Evolutionary conservation across 495 filamentous ascomycete genomes (phyloP).

Genomic region (Hypoxylon rickii): DNA sequence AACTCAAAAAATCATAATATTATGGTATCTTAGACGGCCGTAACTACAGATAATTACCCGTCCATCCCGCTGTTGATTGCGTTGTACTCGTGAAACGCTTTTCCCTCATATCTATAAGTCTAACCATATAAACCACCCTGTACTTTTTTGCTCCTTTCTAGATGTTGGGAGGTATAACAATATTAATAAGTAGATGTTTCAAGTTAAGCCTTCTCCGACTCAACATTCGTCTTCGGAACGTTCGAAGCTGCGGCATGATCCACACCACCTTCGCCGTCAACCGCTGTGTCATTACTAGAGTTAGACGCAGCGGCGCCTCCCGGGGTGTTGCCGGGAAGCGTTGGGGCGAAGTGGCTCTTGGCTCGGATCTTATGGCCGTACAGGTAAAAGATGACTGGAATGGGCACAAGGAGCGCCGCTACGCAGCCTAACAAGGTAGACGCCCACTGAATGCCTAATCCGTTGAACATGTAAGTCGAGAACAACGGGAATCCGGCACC

Average conservation of each 20-base stretch:
- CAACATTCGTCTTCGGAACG: slow-evolving; percentile 24
- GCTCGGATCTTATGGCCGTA: slow-evolving; percentile 67
- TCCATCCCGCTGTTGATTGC: background rate
- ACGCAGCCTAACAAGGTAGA: slow-evolving; percentile 77
- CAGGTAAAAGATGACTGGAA: slow-evolving; percentile 69
- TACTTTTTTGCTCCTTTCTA: background rate
- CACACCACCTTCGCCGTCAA: slow-evolving; percentile 13
- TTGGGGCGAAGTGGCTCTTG: slow-evolving; percentile 72
- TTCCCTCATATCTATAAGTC: slow-evolving; percentile 11
- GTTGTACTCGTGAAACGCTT: slow-evolving; percentile 4
- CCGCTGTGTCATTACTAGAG: slow-evolving; percentile 27
- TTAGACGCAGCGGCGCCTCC: slow-evolving; percentile 10
- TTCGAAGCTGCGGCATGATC: slow-evolving; percentile 37
- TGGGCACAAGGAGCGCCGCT: slow-evolving; percentile 69
- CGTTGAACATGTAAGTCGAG: slow-evolving; percentile 76
- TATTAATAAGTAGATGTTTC: background rate
- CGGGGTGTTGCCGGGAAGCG: slow-evolving; percentile 33
- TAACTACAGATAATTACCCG: slow-evolving; percentile 13
- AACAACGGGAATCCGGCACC: slow-evolving; percentile 86
- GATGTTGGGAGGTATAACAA: background rate
- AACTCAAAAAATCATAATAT: slow-evolving; percentile 10
- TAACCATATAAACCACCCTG: slow-evolving; percentile 8
- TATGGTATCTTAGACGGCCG: slow-evolving; percentile 4
- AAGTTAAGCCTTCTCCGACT: slow-evolving; percentile 25
- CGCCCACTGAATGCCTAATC: slow-evolving; percentile 78